Conservation (phyloP, 495 filamentous ascomycete genomes). For the Cercophora sp. region DNA sequence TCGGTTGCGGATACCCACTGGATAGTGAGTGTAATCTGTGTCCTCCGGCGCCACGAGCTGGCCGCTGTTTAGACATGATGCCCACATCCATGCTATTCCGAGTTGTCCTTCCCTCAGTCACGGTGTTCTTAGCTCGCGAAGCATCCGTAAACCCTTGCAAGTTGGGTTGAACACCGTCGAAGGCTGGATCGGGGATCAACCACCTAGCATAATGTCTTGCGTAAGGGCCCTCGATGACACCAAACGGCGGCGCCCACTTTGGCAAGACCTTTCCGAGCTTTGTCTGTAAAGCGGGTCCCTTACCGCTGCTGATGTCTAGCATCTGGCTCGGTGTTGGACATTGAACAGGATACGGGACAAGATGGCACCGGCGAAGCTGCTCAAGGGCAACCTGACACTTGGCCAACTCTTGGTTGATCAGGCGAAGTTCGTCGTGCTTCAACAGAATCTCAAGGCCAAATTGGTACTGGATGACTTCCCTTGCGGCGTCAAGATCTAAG, state of each 20-base stretch:
- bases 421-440: slow-evolving; percentile 88
- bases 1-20: slow-evolving; percentile 63
- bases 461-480: slow-evolving; percentile 75
- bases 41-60: slow-evolving; percentile 53
- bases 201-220: slow-evolving; percentile 89
- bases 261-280: slow-evolving; percentile 57
- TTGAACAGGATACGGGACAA: slow-evolving; percentile 78
- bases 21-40: slow-evolving; percentile 69
- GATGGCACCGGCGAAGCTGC: slow-evolving; percentile 83
- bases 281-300: slow-evolving; percentile 59
- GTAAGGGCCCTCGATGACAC: slow-evolving; percentile 87
- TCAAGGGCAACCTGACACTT: slow-evolving; percentile 95
- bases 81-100: slow-evolving; percentile 65
- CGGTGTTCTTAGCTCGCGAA: slow-evolving; percentile 33
- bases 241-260: slow-evolving; percentile 73
- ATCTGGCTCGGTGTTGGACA: slow-evolving; percentile 57
- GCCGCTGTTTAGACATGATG: slow-evolving; percentile 54
- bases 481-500: slow-evolving; percentile 42
- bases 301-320: slow-evolving; percentile 64
- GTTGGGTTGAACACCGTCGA: slow-evolving; percentile 62
- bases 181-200: slow-evolving; percentile 83
- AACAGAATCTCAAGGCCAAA: slow-evolving; percentile 87
- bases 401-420: slow-evolving; percentile 94
- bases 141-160: slow-evolving; percentile 30
- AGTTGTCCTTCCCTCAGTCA: slow-evolving; percentile 66